Base-by-base conservation (phyloP, 768 basidiomycete species). In the Sporobolomyces pararoseus region DNA sequence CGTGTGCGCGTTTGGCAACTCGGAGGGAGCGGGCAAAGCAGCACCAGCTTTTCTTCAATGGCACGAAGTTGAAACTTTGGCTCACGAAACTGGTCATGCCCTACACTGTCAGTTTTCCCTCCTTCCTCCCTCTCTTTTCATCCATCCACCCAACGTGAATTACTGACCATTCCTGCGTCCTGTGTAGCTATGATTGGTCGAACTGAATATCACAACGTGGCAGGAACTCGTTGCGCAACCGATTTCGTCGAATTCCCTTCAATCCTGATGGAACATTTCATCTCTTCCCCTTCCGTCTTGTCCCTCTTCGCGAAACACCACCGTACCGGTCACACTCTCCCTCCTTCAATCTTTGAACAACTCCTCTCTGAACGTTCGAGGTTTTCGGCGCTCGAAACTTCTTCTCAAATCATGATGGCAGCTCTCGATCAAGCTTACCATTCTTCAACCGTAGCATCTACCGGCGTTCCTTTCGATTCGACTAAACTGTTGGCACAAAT, bases 71-170 rank as follows among this genome's bases (percentile, higher is more conserved):
- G 83, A 89, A 78, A 98, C 95, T 3, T 81, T 98, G 29, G 96
- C 93, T 81, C 96, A 99, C 76, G 96, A 99, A 81, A 96, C 98
- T 92, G 96, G 96, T 1, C 96, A 99, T 80, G 96, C 96, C 16
- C 92, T 99, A 86, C 96, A 99, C 78, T 99, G 96, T 97, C 77
- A 83, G 92, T 47, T 59, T 54, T 59, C 51, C 49, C 58, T 60
- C 54, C 44, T 39, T 44, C 27, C 46, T 19, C 67, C 58, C 63
- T 55, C n/a, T 35, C 32, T 13, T 39, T 7, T 16, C n/a, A n/a
- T n/a, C n/a, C n/a, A n/a, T n/a, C n/a, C n/a, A n/a, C n/a, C n/a
- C n/a, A n/a, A n/a, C n/a, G n/a, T n/a, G n/a, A n/a, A n/a, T n/a
- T n/a, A n/a, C 19, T 39, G 19, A 42, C 37, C 16, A 10, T 13